These are phyloP conservation scores for Pythium plurisporium DNA, from an alignment of 352 stramenopile species.

Conservation along the genomic window DNA sequence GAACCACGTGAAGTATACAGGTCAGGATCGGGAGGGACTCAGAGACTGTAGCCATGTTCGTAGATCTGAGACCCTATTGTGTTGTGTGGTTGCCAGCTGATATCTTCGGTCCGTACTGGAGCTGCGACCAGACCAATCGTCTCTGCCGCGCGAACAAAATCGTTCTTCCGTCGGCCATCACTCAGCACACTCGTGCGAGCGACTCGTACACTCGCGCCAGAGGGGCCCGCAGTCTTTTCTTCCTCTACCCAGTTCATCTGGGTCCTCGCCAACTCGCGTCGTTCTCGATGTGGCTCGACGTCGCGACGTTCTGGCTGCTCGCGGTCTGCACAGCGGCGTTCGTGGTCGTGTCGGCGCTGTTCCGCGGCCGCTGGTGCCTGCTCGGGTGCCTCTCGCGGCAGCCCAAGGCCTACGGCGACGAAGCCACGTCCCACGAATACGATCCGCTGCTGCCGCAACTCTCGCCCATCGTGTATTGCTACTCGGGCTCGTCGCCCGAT, in stretches of 20 bases:
- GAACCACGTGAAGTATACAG: no score
- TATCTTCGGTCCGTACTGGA: no score
- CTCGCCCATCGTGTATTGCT: conserved; percentile 17
- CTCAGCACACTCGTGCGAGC: not conserved
- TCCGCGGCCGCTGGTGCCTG: conserved; percentile 5
- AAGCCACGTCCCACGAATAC: conserved; percentile 1
- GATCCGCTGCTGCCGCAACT: conserved; percentile 10
- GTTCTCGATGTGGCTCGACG: no score
- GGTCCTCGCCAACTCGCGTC: not conserved
- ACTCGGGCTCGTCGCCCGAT: conserved; percentile 5
- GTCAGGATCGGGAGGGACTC: no score
- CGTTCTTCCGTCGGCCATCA: not conserved
- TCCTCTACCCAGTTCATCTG: not conserved
- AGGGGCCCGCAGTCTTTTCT: no score
- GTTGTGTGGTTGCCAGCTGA: not conserved
- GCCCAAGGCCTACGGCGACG: conserved; percentile 16
- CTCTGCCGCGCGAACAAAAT: conserved; percentile 1
- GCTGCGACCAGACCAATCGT: not conserved
- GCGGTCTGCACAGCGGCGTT: not conserved
- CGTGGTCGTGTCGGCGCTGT: not conserved
- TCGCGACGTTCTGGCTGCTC: conserved; percentile 2
- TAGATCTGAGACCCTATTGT: not conserved
- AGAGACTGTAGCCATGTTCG: not conserved
- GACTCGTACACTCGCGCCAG: no score
- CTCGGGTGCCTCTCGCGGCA: conserved; percentile 15